Conservation (phyloP, 805 yeast genomes). For the Sugiyamaella lignohabitans region DNA sequence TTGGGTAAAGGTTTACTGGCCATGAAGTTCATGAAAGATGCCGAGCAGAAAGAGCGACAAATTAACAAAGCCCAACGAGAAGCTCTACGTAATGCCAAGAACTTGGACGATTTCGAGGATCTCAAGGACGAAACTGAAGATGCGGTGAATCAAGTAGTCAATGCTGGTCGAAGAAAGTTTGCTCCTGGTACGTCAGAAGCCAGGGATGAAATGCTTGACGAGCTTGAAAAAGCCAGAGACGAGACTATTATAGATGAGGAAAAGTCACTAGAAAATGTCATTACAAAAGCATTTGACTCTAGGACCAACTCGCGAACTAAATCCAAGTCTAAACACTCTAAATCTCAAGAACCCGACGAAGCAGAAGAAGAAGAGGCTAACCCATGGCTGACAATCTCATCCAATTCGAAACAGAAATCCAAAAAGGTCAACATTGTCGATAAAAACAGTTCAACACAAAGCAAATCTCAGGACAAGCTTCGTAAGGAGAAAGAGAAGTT, state of each 20-base stretch:
- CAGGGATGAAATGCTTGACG: slow-evolving; percentile 24
- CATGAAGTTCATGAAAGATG: slow-evolving; percentile 94
- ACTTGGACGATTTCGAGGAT: slow-evolving; percentile 33
- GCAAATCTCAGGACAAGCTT: slow-evolving; percentile 35
- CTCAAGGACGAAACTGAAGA: slow-evolving; percentile 30
- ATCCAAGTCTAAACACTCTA: slow-evolving; percentile 1
- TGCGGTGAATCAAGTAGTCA: slow-evolving; percentile 42
- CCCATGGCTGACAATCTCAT: slow-evolving; percentile 32
- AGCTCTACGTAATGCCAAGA: slow-evolving; percentile 41
- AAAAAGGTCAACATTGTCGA: slow-evolving; percentile 44
- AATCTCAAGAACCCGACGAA: slow-evolving; percentile 5
- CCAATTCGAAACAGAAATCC: slow-evolving; percentile 42
- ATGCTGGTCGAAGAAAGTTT: slow-evolving; percentile 76
- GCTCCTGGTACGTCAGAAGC: slow-evolving; percentile 53
- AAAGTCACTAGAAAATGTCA: slow-evolving; percentile 8
- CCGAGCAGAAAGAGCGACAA: slow-evolving; percentile 61
- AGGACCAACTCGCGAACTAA: slow-evolving; percentile 10
- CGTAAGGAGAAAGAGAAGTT: slow-evolving; percentile 37
- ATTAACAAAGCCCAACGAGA: slow-evolving; percentile 52
- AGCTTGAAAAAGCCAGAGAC: slow-evolving; percentile 25
- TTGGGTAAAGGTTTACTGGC: slow-evolving; percentile 85
- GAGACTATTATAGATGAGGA: slow-evolving; percentile 19
- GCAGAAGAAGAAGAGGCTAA: slow-evolving; percentile 23
- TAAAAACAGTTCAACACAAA: slow-evolving; percentile 43
- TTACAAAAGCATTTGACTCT: slow-evolving; percentile 9